A percentile compares a stretch with the other conserved stretches of the same genome.
phyloP scores from a whole-genome alignment of 176 grass and related monocot species.

The Eleusine coracana region DNA sequence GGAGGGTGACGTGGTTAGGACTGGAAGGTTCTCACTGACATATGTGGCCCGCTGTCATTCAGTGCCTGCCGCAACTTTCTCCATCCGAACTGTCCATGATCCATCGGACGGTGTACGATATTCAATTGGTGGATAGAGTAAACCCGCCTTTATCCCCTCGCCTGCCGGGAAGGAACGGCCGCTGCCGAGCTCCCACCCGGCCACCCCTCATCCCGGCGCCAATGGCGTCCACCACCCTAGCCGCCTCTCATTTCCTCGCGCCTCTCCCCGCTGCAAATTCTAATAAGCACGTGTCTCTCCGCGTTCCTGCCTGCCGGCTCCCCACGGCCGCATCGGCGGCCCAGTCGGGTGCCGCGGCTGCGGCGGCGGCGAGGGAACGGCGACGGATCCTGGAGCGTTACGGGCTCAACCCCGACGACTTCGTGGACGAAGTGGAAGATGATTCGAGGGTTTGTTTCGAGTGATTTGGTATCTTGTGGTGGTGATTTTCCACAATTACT shows the following conservation, averaged over 20 bases:
- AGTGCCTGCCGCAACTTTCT: background rate
- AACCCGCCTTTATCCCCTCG: constrained; percentile 32
- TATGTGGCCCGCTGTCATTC: background rate
- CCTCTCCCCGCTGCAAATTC: background rate
- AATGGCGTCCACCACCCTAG: constrained; percentile 53
- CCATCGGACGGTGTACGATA: background rate
- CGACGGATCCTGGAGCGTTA: constrained; percentile 63
- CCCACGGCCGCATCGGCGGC: background rate
- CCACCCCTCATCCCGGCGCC: background rate
- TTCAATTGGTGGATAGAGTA: background rate
- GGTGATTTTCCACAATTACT: background rate
- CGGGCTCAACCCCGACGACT: constrained; percentile 69
- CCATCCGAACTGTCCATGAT: background rate
- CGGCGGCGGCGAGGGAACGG: constrained; percentile 44
- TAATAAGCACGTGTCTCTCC: background rate
- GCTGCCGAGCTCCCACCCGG: constrained; percentile 18
- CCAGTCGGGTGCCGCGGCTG: constrained; percentile 33
- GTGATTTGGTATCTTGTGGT: background rate
- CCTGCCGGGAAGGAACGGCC: background rate
- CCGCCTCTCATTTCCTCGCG: constrained; percentile 40
- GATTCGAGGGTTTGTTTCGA: constrained; percentile 45
- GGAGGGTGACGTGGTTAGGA: background rate
- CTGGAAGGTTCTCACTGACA: background rate
- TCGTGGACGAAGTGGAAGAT: constrained; percentile 32
- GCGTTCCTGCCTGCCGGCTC: constrained; percentile 13